Base-by-base conservation (phyloP, 2,329 filamentous ascomycete species). In the Trematosphaeria pertusa region DNA sequence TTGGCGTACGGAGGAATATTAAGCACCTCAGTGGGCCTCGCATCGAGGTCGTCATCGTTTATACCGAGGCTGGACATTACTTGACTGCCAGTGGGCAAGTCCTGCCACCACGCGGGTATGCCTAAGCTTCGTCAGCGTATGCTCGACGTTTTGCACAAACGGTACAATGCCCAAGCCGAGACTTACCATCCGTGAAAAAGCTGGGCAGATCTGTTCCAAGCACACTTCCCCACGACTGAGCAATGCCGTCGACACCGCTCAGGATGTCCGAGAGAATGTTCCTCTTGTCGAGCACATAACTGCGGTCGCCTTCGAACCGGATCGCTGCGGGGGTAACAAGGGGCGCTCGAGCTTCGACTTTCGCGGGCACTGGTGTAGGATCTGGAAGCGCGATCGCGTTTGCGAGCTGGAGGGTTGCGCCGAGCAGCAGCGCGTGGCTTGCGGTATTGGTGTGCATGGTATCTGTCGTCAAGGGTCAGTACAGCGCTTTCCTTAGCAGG, bases 1-100 rank as follows among this genome's bases (percentile, higher is more conserved):
- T 92, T 92, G n/a, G 79, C 88, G 9, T 77, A 78, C 2, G 76
- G 76, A 10, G 87, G 87, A 7, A 91, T 66, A 54, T 90, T 91
- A 50, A 91, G 71, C 4, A 88, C 87, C 52, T 88, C 80, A 0
- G 87, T 89, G 0, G 87, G 87, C 45, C 79, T 74, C 2, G 86
- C 84, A 37, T 73, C 78, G 28, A 90, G 65, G 41, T 87, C 81
- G 22, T 73, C 70, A 48, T 83, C 79, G 42, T 77, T 75, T 24
- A 90, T 75, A 1, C 81, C 83, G 4, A 89, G 75, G 26, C 80
- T 82, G 54, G 81, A 85, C 62, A 81, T 70, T 1, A 89, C 87
- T 5, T 75, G 73, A 31, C 74, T 74, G 26, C 84, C 85, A 3
- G 81, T 85, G 1, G 87, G 87, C 28, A 90, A 81, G 56, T 80